Percentiles rank a stretch among this genome's conserved stretches.
These are phyloP conservation scores for Paxillus involutus DNA, from an alignment of 768 basidiomycete genomes.

Conservation along the genomic window DNA sequence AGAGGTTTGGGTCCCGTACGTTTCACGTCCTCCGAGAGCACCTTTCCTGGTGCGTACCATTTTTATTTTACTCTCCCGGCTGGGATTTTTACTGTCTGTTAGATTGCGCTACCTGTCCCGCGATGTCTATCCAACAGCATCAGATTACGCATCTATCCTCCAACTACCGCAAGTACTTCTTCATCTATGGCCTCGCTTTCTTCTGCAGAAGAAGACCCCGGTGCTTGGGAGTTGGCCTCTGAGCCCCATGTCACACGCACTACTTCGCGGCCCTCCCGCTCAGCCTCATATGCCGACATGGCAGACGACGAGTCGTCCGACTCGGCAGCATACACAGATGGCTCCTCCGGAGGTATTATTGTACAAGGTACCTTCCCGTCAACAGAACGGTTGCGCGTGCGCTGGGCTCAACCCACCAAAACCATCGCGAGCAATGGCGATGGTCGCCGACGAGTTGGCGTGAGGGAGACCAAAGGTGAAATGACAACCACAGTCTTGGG, in stretches of 20 bases:
- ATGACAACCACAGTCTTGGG: slow-evolving; percentile 63
- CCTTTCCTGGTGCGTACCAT: slow-evolving; percentile 64
- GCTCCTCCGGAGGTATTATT: slow-evolving; percentile 58
- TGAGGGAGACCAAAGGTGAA: slow-evolving; percentile 65
- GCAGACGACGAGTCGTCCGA: slow-evolving; percentile 85
- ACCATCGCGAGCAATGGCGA: slow-evolving; percentile 43
- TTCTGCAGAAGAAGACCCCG: slow-evolving; percentile 68
- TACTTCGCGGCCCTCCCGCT: slow-evolving; percentile 48
- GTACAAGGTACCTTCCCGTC: slow-evolving; percentile 81
- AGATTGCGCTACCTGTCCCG: slow-evolving; percentile 79
- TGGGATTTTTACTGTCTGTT: slow-evolving; percentile 10
- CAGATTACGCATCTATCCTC: slow-evolving; percentile 72
- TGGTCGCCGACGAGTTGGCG: slow-evolving; percentile 66
- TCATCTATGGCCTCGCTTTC: slow-evolving; percentile 75
- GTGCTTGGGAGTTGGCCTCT: slow-evolving; percentile 72
- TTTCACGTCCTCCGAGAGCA: slow-evolving; percentile 63
- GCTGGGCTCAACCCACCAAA: slow-evolving; percentile 72
- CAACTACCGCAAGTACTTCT: slow-evolving; percentile 45
- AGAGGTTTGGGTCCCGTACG: slow-evolving; percentile 72
- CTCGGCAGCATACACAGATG: slow-evolving; percentile 50
- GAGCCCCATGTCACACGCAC: slow-evolving; percentile 73
- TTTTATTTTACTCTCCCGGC: background rate
- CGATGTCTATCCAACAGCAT: slow-evolving; percentile 78
- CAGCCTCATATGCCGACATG: slow-evolving; percentile 65
- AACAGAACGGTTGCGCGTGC: slow-evolving; percentile 69